Conservation (phyloP, 352 stramenopile genomes). For the Phytophthora multivora region DNA sequence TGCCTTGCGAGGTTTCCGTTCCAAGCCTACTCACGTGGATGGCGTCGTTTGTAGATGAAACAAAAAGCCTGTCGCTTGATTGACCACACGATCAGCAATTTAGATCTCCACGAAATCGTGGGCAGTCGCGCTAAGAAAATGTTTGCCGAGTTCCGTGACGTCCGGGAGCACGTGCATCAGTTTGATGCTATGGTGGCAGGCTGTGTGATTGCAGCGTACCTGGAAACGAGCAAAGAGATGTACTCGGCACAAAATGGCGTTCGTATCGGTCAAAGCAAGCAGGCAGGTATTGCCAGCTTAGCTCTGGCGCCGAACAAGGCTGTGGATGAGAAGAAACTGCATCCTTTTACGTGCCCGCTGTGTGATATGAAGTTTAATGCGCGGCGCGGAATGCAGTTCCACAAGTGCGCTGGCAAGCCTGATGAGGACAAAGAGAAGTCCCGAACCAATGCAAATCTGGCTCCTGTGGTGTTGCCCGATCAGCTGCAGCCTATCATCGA, state of each 20-base stretch:
- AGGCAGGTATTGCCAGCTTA: constrained; percentile 49
- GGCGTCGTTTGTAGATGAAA: constrained; percentile 86
- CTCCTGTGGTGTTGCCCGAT: constrained; percentile 72
- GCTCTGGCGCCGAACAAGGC: constrained; percentile 71
- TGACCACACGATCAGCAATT: constrained; percentile 93
- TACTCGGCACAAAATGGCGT: constrained; percentile 82
- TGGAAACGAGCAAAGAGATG: constrained; percentile 89
- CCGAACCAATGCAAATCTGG: constrained; percentile 38
- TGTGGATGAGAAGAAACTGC: constrained; percentile 88
- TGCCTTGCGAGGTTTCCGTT: constrained; percentile 7
- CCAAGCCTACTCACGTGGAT: constrained; percentile 26
- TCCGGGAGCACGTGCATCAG: constrained; percentile 95
- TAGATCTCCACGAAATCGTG: constrained; percentile 95
- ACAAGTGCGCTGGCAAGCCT: constrained; percentile 73
- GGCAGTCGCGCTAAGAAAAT: constrained; percentile 95
- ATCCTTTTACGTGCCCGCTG: constrained; percentile 77
- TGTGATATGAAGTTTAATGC: constrained; percentile 91
- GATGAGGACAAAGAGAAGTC: constrained; percentile 40
- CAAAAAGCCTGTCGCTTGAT: constrained; percentile 89
- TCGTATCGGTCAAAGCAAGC: constrained; percentile 65
- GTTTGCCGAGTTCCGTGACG: constrained; percentile 96
- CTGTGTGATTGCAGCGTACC: constrained; percentile 87
- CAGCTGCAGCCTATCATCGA: constrained; percentile 71
- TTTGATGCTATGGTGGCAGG: constrained; percentile 92
- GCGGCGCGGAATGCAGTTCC: constrained; percentile 83